Evolutionary conservation across 2,329 filamentous ascomycete genomes (phyloP), one percentile per base, ranked within the genome.

Genomic region (Aspergillus sp.): DNA sequence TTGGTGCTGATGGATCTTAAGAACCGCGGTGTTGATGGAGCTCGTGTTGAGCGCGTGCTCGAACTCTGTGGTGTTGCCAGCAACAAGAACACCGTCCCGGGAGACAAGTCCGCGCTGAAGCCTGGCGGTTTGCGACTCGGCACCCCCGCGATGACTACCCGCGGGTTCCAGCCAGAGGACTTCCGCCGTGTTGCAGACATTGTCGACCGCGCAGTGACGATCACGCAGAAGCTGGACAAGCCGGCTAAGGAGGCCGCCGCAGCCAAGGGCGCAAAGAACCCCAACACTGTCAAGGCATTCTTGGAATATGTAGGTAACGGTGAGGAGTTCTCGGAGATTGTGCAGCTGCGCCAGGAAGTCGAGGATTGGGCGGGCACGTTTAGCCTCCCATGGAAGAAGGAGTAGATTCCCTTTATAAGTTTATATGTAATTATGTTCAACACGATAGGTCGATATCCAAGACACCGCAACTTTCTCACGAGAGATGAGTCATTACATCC

Each of bases 261-360:
- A 81, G 83, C 77, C 58, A 82, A 84, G 63, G 86, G 97, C 30
- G 92, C 91, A 73, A 97, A 97, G 87, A 91, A 95, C 79, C 91
- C 91, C 66, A 96, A 96, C 84, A 97, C 93, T 83, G 89, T 96
- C 75, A 98, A 98, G 87, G 95, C 97, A 80, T 98, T 98, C 87
- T 90, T 92, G 82, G 87, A 87, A 70, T 93, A 91, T 82, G 89
- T 96, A 54, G 86, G 90, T 51, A 76, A 90, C 86, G 81, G 84
- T 64, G 93, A 93, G 66, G 86, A 90, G 74, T 83, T 96, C 57
- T 79, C 86, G 51, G 90, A 93, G 81, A 93, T 99, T 80, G 89
- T 90, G 72, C 84, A 85, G 66, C 82, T 97, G 74, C 89, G 88
- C 80, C 89, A 91, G 80, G 93, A 98, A 83, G 95, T 99, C 71